Percentiles rank a stretch among this genome's conserved stretches.
Conservation (phyloP, 2,329 filamentous ascomycete genomes). For the Penicillium glabrum region DNA sequence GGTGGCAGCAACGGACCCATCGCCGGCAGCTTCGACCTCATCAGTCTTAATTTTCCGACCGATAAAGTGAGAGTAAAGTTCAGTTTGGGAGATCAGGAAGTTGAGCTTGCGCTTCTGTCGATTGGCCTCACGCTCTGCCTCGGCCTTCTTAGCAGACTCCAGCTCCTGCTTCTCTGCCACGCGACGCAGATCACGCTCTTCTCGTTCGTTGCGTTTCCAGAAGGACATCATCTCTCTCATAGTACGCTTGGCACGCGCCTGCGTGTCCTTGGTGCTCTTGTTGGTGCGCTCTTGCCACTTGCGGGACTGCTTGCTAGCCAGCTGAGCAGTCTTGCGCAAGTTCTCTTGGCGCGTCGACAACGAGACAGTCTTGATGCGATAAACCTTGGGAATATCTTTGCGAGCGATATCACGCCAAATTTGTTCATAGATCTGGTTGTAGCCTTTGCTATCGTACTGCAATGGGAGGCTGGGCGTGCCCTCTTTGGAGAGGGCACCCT, state of each 20-base stretch:
- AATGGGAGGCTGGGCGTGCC: conserved; percentile 54
- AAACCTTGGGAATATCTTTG: conserved; percentile 91
- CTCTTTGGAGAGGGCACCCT: conserved; percentile 44
- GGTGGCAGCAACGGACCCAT: conserved; percentile 65
- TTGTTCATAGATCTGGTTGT: conserved; percentile 95
- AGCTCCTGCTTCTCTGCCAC: conserved; percentile 93
- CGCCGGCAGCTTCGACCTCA: conserved; percentile 90
- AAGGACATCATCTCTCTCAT: conserved; percentile 99
- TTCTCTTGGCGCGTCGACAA: conserved; percentile 89
- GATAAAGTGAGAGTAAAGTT: conserved; percentile 98
- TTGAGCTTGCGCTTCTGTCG: conserved; percentile 98
- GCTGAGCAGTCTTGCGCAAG: conserved; percentile 92
- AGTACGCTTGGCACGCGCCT: conserved; percentile 92
- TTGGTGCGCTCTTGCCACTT: conserved; percentile 97
- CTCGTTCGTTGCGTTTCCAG: conserved; percentile 98
- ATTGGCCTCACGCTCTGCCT: conserved; percentile 95
- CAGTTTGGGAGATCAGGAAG: conserved; percentile 98
- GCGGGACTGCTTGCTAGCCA: conserved; percentile 95
- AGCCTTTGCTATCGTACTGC: conserved; percentile 83
- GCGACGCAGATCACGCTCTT: conserved; percentile 92
- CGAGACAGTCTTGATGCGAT: conserved; percentile 82
- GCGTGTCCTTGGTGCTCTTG: conserved; percentile 97
- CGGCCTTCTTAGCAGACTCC: conserved; percentile 92
- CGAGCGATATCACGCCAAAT: conserved; percentile 94
- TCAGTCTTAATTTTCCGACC: conserved; percentile 99